Evolutionary conservation across 2,329 filamentous ascomycete genomes (phyloP), one percentile per base, ranked within the genome.

Genomic region (Aspergillus brunneoviolaceus): DNA sequence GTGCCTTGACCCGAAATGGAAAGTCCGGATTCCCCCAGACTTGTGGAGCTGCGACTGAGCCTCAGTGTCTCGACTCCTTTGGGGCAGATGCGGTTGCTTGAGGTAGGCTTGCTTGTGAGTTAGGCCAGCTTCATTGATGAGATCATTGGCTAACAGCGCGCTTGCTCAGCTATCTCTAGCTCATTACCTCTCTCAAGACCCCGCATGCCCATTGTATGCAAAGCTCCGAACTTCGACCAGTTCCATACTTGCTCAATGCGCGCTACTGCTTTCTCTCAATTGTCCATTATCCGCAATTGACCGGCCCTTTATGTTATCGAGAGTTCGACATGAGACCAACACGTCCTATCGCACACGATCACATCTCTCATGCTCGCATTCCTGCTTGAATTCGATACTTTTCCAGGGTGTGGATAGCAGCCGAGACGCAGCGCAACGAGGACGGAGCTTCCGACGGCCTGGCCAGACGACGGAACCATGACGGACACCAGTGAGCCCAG

Each of bases 401-500:
- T 21, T 51, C 42, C 51, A 58, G 51, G 45, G 48, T 31, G 56
- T 58, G 56, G 42, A 49, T 60, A 53, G 56, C 35, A 58, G 51
- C 16, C 42, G 57, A 27, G 21, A 54, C 47, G 27, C 50, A 59
- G 6, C 52, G 25, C 51, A 62, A 42, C 51, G 16, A 51, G 39
- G 29, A 49, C 31, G 56, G 51, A 52, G 42, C 48, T 23, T 50
- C 59, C 29, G 23, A 25, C 19, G n/a, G 35, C 45, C 31, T 51
- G 49, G 47, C 27, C 21, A 10, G 51, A 49, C 9, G 54, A 58
- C 55, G 57, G 48, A 63, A 70, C 58, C 54, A 76, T 76, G 72
- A 68, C 70, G 55, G 73, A 70, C 57, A 68, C 70, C 19, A 75
- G 74, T 67, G 74, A 73, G 51, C 68, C 74, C 31, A 76, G 71